Evolutionary conservation across 495 filamentous ascomycete species (phyloP).

Genomic region (Rusavskia elegans): DNA sequence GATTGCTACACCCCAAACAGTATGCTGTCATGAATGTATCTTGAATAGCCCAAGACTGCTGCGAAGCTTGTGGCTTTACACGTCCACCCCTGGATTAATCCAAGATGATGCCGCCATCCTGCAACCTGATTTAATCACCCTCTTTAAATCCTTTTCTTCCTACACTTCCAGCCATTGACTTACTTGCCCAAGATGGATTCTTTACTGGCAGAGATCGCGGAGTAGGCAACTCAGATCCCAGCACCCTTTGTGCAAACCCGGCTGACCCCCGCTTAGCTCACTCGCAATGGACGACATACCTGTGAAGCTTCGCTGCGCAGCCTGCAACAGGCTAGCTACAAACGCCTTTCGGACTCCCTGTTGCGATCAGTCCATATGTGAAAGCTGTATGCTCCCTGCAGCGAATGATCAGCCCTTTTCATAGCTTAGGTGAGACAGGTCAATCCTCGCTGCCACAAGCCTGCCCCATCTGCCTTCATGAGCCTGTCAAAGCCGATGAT

Average conservation of each 20-base stretch:
- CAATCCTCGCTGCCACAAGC: conserved; percentile 59
- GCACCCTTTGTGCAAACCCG: neutral
- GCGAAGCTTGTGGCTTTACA: no score
- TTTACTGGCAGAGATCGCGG: conserved; percentile 10
- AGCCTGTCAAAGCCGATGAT: conserved; percentile 65
- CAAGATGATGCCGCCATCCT: no score
- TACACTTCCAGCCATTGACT: neutral
- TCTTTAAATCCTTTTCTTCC: neutral
- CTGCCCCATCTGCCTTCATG: conserved; percentile 88
- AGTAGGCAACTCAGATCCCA: conserved; percentile 3
- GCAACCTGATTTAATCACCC: no score
- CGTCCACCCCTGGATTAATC: no score
- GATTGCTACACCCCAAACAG: no score
- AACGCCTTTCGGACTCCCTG: conserved; percentile 86
- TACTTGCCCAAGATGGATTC: neutral
- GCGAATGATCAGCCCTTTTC: neutral
- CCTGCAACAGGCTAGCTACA: conserved; percentile 78
- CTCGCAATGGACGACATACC: conserved; percentile 76
- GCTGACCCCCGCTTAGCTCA: conserved; percentile 32
- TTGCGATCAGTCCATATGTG: conserved; percentile 90
- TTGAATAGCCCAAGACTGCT: no score
- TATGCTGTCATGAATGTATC: no score
- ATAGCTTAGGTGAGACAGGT: conserved; percentile 34
- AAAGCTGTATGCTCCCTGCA: conserved; percentile 49
- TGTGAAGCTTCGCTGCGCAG: conserved; percentile 84